Conservation (phyloP, 352 stramenopile genomes). For the Phytophthora megakarya region DNA sequence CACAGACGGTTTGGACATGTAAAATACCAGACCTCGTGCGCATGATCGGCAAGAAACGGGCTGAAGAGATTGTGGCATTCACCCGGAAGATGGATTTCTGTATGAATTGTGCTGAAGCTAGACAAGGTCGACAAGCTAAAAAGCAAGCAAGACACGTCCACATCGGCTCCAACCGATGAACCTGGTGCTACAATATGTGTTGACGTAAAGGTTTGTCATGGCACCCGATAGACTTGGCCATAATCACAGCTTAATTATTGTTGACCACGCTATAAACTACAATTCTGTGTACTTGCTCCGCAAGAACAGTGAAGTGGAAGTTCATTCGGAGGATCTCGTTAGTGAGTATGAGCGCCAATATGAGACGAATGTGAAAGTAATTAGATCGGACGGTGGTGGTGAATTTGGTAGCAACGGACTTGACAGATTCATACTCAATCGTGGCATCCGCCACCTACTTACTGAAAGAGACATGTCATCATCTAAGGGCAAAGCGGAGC, state of each 20-base stretch:
- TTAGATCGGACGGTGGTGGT: slow-evolving; percentile 1
- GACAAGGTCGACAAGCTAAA: slow-evolving; percentile 12
- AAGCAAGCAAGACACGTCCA: slow-evolving; percentile 2
- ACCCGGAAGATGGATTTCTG: slow-evolving; percentile 13
- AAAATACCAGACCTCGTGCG: slow-evolving; percentile 10
- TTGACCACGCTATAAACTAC: slow-evolving; percentile 7
- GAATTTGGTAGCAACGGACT: slow-evolving; percentile 8
- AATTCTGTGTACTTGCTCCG: slow-evolving; percentile 2
- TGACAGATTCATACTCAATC: slow-evolving; percentile 14
- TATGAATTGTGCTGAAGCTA: slow-evolving; percentile 15
- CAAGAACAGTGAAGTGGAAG: not conserved
- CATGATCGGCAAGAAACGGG: slow-evolving; percentile 10
- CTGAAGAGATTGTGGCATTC: not conserved
- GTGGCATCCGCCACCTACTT: not conserved
- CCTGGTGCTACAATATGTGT: slow-evolving; percentile 10
- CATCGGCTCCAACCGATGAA: slow-evolving; percentile 12
- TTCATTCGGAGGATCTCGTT: not conserved
- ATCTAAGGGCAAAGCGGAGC: slow-evolving; percentile 9
- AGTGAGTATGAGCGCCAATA: slow-evolving; percentile 11
- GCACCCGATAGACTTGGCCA: slow-evolving; percentile 1
- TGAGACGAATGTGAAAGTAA: not conserved
- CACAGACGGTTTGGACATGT: slow-evolving; percentile 6
- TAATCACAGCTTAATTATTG: slow-evolving; percentile 10
- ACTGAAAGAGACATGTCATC: slow-evolving; percentile 2
- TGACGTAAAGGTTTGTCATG: slow-evolving; percentile 16